Conservation (phyloP, 1,139 yeast species). For the Citeromyces siamensis region DNA sequence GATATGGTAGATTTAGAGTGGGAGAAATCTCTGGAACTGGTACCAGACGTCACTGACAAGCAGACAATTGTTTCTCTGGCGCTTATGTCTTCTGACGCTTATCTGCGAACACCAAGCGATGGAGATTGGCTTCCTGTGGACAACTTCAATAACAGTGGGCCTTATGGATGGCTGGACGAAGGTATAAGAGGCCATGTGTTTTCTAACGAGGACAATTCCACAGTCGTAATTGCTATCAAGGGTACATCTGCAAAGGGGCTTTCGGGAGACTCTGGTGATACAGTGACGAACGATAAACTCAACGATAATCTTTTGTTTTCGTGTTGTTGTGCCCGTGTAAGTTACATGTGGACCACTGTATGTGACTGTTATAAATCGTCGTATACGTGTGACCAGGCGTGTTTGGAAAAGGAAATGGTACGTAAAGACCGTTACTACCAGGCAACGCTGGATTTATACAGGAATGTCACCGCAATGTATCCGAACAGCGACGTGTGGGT, state of each 20-base stretch:
- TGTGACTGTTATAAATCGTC: slow-evolving; percentile 87
- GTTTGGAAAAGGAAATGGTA: slow-evolving; percentile 68
- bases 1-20: slow-evolving; percentile 40
- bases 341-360: slow-evolving; percentile 89
- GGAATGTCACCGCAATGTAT: slow-evolving; percentile 54
- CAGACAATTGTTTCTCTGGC: slow-evolving; percentile 70
- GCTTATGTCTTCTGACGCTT: slow-evolving; percentile 83
- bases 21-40: slow-evolving; percentile 30
- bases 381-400: slow-evolving; percentile 81
- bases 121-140: slow-evolving; percentile 64
- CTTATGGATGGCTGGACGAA: slow-evolving; percentile 75
- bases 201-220: slow-evolving; percentile 46
- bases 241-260: slow-evolving; percentile 88
- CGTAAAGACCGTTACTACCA: slow-evolving; percentile 73
- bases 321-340: slow-evolving; percentile 92
- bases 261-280: slow-evolving; percentile 66
- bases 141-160: slow-evolving; percentile 19
- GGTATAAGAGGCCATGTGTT: slow-evolving; percentile 91
- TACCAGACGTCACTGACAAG: slow-evolving; percentile 69
- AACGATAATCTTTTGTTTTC: slow-evolving; percentile 86
- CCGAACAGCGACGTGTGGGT: slow-evolving; percentile 77
- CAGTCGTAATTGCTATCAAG: slow-evolving; percentile 73
- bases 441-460: slow-evolving; percentile 68
- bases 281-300: slow-evolving; percentile 66
- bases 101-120: slow-evolving; percentile 60